Evolutionary conservation across 768 basidiomycete species (phyloP).

Genomic region (Tremella fuciformis): DNA sequence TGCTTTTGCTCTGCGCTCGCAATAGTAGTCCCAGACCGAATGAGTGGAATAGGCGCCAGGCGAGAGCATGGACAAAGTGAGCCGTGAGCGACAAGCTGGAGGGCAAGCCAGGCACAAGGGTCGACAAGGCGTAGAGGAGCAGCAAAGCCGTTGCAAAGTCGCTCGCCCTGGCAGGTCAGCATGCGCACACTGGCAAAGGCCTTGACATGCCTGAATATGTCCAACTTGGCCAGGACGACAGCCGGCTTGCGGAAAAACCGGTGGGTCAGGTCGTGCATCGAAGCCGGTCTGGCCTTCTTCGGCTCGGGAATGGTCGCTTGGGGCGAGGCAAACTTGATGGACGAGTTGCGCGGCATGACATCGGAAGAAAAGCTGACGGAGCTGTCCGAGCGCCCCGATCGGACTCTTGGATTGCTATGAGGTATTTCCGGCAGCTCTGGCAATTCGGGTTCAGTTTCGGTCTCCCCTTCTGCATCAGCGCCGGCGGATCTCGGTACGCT

Average conservation of each 20-base stretch:
- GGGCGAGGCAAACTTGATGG: background rate
- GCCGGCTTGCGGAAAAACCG: constrained; percentile 87
- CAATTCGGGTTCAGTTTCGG: constrained; percentile 43
- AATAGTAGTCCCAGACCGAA: constrained; percentile 81
- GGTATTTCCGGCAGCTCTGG: constrained; percentile 31
- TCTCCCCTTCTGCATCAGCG: constrained; percentile 37
- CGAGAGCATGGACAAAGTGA: constrained; percentile 76
- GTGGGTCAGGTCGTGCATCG: constrained; percentile 84
- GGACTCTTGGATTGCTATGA: constrained; percentile 7
- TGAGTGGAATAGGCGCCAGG: constrained; percentile 83
- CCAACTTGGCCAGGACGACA: constrained; percentile 74
- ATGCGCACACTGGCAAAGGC: background rate
- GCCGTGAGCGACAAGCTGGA: constrained; percentile 57
- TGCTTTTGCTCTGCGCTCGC: constrained; percentile 75
- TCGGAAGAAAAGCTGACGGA: constrained; percentile 25
- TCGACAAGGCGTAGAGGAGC: constrained; percentile 64
- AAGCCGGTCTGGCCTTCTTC: constrained; percentile 52
- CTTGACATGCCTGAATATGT: constrained; percentile 70
- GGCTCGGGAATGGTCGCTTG: constrained; percentile 4
- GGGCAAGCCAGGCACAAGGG: constrained; percentile 63
- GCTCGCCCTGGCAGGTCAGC: constrained; percentile 61
- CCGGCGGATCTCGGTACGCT: background rate
- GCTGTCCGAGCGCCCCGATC: constrained; percentile 36
- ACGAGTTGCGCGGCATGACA: constrained; percentile 1
- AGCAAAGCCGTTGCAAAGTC: constrained; percentile 78